Conservation (phyloP, 2,329 filamentous ascomycete species). For the Knoxdaviesia capensis region DNA sequence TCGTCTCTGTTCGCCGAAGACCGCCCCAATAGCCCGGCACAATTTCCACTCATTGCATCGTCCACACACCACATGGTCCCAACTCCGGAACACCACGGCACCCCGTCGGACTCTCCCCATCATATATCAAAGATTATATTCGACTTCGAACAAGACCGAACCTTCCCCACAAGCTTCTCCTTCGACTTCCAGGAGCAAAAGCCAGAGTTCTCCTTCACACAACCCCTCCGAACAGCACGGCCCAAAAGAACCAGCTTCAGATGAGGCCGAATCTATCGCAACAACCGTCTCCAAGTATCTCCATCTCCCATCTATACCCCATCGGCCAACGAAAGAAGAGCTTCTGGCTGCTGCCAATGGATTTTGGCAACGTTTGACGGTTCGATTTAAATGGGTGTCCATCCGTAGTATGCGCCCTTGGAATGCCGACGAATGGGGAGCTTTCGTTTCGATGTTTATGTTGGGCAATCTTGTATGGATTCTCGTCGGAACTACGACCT, state of each 20-base stretch:
- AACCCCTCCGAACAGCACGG: no score
- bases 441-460: slow-evolving; percentile 84
- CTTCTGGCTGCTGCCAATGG: slow-evolving; percentile 77
- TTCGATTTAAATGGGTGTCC: slow-evolving; percentile 94
- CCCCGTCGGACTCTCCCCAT: no score
- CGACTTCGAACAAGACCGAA: no score
- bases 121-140: no score
- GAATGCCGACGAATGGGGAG: slow-evolving; percentile 90
- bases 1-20: no score
- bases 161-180: no score
- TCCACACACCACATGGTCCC: no score
- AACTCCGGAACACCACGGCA: no score
- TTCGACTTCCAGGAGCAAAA: no score
- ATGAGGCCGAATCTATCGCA: slow-evolving; percentile 21
- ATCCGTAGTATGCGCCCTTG: slow-evolving; percentile 86
- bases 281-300: slow-evolving; percentile 38
- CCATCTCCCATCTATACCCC: slow-evolving; percentile 48
- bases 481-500: slow-evolving; percentile 90
- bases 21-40: no score
- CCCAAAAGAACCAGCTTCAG: background rate
- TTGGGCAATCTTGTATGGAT: slow-evolving; percentile 90
- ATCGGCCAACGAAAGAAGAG: slow-evolving; percentile 85
- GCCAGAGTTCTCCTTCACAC: no score
- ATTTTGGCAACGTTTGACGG: slow-evolving; percentile 75
- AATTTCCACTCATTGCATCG: no score